Evolutionary conservation across 768 basidiomycete species (phyloP).

Genomic region (Suillus subluteus): DNA sequence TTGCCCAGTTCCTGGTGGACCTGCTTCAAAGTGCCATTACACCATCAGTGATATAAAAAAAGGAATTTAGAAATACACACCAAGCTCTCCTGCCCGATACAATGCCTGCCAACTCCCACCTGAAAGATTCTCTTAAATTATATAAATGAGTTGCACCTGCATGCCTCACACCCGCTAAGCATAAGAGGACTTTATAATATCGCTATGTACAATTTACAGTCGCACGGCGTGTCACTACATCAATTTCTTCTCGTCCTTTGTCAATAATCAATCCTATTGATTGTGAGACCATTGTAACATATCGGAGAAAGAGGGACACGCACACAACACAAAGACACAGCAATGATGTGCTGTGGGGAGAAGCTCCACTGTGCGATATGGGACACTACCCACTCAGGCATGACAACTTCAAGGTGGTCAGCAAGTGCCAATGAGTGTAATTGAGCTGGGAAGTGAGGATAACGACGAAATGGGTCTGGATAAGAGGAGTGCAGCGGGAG

Average conservation of each 20-base stretch:
- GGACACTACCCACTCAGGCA: too few relatives aligned
- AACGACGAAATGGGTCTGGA: too few relatives aligned
- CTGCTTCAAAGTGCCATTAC: too few relatives aligned
- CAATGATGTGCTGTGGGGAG: too few relatives aligned
- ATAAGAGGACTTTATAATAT: not conserved
- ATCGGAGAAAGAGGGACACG: not conserved
- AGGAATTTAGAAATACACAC: not conserved
- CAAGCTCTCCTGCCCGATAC: not conserved
- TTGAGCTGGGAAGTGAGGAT: too few relatives aligned
- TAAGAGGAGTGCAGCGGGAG: too few relatives aligned
- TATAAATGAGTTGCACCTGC: too few relatives aligned
- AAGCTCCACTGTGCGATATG: too few relatives aligned
- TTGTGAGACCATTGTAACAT: not conserved
- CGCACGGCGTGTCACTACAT: not conserved
- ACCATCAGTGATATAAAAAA: not conserved
- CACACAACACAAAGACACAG: too few relatives aligned
- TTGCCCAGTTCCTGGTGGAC: too few relatives aligned
- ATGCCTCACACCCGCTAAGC: not conserved
- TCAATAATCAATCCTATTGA: not conserved
- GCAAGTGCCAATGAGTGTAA: too few relatives aligned
- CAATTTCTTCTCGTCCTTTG: not conserved
- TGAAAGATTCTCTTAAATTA: rapidly evolving
- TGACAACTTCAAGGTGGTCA: too few relatives aligned
- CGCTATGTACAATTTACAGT: not conserved
- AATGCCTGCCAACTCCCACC: not conserved